Base-by-base conservation (phyloP, 2,329 filamentous ascomycete genomes). In the Alternaria brassicicola region DNA sequence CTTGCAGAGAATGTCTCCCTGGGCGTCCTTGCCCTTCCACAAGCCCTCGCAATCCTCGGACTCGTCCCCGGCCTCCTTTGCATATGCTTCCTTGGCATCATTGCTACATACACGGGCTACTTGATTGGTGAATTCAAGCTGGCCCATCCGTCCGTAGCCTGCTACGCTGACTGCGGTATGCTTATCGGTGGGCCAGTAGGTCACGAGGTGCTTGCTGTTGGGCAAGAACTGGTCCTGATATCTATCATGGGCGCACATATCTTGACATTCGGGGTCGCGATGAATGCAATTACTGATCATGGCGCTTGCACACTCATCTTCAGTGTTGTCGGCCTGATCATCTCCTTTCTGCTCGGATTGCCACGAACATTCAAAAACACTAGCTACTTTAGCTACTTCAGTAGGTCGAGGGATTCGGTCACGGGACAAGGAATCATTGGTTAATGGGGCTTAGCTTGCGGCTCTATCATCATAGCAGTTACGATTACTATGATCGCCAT, bases 171-270 rank as follows among this genome's bases (percentile, higher is more conserved):
- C 67, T 88, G 87, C 13, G 88, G 87, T 2, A 79, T 83, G 42
- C 79, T 91, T 46, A 79, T 91, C 48, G 80, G 82, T 57, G 89
- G 89, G 8, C 78, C 76, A 17, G 78, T 85, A 36, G 88, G 87
- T 1, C 84, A 86, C 61, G 86, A 89, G 71, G 63, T 91, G 30
- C 78, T 90, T 42, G 87, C 87, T 23, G 76, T 80, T 62, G 87
- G 84, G 62, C 88, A 89, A 66, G 78, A 84, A 9, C 75, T 91
- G 17, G 86, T 90, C 74, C 79, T 91, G 36, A 78, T 89, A 54
- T 90, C 92, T 77, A 84, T 90, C 66, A 87, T 89, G 76, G 87
- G 85, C 31, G 89, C 88, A n/a, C 90, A 92, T 76, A 81, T 89
- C 50, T 78, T 91, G 61, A 90, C 88, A 0, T 90, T 90, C 64